Base-by-base conservation (phyloP, 495 filamentous ascomycete species). In the Cercophora scortea region DNA sequence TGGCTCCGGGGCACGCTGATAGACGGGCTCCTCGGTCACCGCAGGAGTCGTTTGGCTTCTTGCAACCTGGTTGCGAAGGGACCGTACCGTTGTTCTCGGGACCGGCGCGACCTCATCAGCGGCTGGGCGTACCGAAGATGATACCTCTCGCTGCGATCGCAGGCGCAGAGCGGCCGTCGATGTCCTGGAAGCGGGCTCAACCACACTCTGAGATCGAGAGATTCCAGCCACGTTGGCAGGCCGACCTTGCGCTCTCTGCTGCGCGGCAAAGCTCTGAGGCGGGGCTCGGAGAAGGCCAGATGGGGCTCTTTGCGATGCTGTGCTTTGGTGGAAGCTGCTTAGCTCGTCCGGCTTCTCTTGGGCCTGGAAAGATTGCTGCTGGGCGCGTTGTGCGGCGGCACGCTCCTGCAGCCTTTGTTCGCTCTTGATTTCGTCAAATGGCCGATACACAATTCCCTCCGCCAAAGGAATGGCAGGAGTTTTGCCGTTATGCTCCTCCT, bases 381-480 rank as follows among this genome's bases (percentile, higher is more conserved):
- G 49, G 19, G 52, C 49, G 18, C 51, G 51, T 25, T 61, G 62
- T 13, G 61, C 50, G 51, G 63, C 62, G 3, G 63, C 54, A 8
- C 61, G 59, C 34, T 46, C 58, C 63, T 52, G 59, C 16, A 65
- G 64, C 41, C 45, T 65, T 36, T 64, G 65, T 61, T 67, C 72
- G 42, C 38, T 69, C 55, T 53, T 59, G 58, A 63, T 60, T 53
- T 65, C 73, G 32, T 77, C 70, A 44, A 77, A 81, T 11, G 76
- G 78, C 33, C 75, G 68, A 61, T 91, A 91, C 10, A 91, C 83
- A 50, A 83, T 76, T 38, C 83, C 82, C 42, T 79, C 75, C 0
- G 81, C 78, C 32, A 91, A 67, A 4, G 87, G 87, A 42, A 91
- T 82, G 4, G 79, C 63, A 2, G 87, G 87, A 9, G 82, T 85